phyloP scores from a whole-genome alignment of 225 moss, liverwort and hornwort genomes.

The Ulota crispa region DNA sequence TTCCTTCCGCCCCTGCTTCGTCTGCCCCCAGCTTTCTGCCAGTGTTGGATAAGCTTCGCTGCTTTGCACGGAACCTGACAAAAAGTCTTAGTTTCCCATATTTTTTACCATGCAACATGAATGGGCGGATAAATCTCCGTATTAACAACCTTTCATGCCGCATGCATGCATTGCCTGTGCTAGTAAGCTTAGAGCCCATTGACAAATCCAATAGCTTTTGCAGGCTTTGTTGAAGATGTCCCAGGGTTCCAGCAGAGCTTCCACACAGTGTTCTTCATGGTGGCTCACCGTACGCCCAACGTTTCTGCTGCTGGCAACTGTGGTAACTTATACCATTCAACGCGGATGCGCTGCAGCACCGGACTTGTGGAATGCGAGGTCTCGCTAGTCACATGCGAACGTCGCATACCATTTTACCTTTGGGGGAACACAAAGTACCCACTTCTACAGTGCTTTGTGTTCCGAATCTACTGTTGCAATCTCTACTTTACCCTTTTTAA shows the following conservation, averaged over 20 bases:
- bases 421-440: not conserved
- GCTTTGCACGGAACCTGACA: not conserved
- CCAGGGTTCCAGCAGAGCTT: not conserved
- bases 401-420: not conserved
- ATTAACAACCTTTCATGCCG: not conserved
- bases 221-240: slow-evolving; percentile 15
- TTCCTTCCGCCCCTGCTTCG: not conserved
- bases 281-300: not conserved
- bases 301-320: not conserved
- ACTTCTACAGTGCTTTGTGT: not conserved
- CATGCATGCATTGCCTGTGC: not conserved
- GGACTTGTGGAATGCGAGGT: not conserved
- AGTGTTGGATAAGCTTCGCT: not conserved
- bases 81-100: not conserved
- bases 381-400: not conserved
- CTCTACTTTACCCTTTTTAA: not conserved
- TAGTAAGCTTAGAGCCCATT: not conserved
- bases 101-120: not conserved
- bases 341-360: not conserved
- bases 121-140: not conserved
- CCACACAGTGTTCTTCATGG: not conserved
- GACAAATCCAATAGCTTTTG: not conserved
- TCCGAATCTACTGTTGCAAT: slow-evolving; percentile 1
- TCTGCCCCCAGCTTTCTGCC: not conserved
- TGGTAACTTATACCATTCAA: not conserved